These are phyloP conservation scores for Gremmenia infestans DNA, from an alignment of 2,329 filamentous ascomycete genomes.

Conservation along the genomic window DNA sequence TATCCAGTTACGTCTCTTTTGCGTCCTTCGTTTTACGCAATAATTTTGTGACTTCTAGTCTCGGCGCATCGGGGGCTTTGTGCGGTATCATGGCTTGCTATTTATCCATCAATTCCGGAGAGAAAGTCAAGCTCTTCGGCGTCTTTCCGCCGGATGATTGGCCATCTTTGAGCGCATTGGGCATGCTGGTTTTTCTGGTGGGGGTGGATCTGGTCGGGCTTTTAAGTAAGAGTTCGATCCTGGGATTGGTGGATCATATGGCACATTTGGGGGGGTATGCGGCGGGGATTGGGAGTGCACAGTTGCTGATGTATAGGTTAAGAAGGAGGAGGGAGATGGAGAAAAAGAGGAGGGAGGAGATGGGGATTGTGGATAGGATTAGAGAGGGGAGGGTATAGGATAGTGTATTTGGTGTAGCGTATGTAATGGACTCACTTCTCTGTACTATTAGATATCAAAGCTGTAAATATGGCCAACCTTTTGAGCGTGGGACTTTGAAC, in stretches of 20 bases:
- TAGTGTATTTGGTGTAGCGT: neutral
- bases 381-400: conserved; percentile 13
- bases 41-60: conserved; percentile 42
- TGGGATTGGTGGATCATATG: conserved; percentile 30
- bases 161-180: conserved; percentile 49
- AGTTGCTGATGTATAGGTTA: conserved; percentile 22
- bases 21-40: conserved; percentile 35
- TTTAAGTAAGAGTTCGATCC: neutral
- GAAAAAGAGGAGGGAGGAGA: conserved; percentile 19
- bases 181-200: conserved; percentile 49
- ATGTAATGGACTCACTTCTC: neutral
- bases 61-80: conserved; percentile 64
- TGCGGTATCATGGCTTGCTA: conserved; percentile 58
- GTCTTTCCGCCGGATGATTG: conserved; percentile 47
- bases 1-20: conserved; percentile 57
- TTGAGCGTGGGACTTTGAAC: neutral
- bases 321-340: conserved; percentile 21
- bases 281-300: conserved; percentile 27
- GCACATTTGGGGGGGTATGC: conserved; percentile 35
- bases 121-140: conserved; percentile 53
- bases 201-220: conserved; percentile 39
- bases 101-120: conserved; percentile 53
- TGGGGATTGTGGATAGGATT: conserved; percentile 17
- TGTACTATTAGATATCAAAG: neutral
- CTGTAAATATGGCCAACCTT: neutral